Evolutionary conservation across 1,284 basidiomycete genomes (phyloP).

Genomic region (Ustilago loliicola): DNA sequence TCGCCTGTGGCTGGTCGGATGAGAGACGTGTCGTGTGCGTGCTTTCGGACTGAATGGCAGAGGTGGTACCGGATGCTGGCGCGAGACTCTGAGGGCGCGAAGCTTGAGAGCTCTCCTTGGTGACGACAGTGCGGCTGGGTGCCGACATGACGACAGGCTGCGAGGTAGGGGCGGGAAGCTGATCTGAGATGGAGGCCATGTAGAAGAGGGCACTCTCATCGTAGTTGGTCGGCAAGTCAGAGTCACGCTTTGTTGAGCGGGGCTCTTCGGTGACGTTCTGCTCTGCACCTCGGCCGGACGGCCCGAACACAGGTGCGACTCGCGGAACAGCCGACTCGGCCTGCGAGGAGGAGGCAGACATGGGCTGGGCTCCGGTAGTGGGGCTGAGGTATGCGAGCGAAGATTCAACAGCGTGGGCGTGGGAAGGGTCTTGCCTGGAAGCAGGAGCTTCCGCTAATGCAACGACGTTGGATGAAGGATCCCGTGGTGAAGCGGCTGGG

Average conservation of each 20-base stretch:
- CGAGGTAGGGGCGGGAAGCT: slow-evolving; percentile 52
- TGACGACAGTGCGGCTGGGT: slow-evolving; percentile 25
- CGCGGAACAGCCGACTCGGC: slow-evolving; percentile 12
- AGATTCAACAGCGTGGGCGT: slow-evolving; percentile 20
- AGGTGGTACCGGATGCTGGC: slow-evolving; percentile 35
- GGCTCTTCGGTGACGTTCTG: slow-evolving; percentile 25
- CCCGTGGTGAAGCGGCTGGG: neutral
- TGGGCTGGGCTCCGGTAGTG: slow-evolving; percentile 16
- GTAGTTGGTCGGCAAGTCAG: slow-evolving; percentile 48
- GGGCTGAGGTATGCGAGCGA: slow-evolving; percentile 38
- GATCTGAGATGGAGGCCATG: slow-evolving; percentile 63
- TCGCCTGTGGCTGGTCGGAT: slow-evolving; percentile 28
- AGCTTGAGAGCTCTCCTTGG: slow-evolving; percentile 39
- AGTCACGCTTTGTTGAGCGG: slow-evolving; percentile 34
- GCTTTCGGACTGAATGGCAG: slow-evolving; percentile 40
- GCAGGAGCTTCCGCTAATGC: slow-evolving; percentile 7
- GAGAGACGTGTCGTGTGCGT: slow-evolving; percentile 41
- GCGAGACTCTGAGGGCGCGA: slow-evolving; percentile 47
- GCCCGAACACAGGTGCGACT: slow-evolving; percentile 34
- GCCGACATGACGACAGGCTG: slow-evolving; percentile 42
- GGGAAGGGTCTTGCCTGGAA: neutral
- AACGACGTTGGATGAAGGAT: slow-evolving; percentile 1
- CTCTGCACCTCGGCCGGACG: slow-evolving; percentile 49
- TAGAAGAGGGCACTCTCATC: slow-evolving; percentile 66
- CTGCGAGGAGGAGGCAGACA: slow-evolving; percentile 14